Evolutionary conservation across 164 flowering plant genomes (phyloP).

Genomic region (Sedum album): DNA sequence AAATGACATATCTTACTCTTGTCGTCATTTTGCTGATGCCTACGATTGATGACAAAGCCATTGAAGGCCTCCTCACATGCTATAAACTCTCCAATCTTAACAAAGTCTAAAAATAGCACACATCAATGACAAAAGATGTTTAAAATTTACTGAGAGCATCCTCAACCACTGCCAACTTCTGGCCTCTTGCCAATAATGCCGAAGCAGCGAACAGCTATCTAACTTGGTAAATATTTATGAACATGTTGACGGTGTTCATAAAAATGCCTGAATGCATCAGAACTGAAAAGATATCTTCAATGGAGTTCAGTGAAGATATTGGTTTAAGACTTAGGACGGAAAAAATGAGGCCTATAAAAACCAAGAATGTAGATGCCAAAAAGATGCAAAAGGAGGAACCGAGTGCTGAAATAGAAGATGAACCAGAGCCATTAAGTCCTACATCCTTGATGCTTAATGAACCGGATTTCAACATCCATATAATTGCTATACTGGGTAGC

Average conservation of each 20-base stretch:
- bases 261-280: neutral
- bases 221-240: neutral
- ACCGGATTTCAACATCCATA: conserved; percentile 30
- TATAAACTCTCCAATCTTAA: neutral
- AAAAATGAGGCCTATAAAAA: conserved; percentile 12
- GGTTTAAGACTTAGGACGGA: conserved; percentile 8
- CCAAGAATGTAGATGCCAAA: conserved; percentile 3
- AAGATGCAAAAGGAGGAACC: neutral
- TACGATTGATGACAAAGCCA: neutral
- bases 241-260: neutral
- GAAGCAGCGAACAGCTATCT: neutral
- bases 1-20: neutral
- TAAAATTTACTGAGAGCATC: neutral
- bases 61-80: neutral
- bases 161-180: neutral
- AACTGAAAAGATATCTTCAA: neutral
- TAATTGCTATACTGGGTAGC: conserved; percentile 36
- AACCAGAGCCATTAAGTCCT: conserved; percentile 40
- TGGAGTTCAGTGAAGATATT: conserved; percentile 1
- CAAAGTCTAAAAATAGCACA: neutral
- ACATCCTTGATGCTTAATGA: conserved; percentile 33
- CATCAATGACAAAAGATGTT: neutral
- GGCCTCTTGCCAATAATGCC: neutral
- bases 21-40: neutral
- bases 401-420: neutral